Percentiles rank a stretch among this genome's conserved stretches.
phyloP scores from a whole-genome alignment of 2,329 filamentous ascomycete species.

The Alternaria infectoria region DNA sequence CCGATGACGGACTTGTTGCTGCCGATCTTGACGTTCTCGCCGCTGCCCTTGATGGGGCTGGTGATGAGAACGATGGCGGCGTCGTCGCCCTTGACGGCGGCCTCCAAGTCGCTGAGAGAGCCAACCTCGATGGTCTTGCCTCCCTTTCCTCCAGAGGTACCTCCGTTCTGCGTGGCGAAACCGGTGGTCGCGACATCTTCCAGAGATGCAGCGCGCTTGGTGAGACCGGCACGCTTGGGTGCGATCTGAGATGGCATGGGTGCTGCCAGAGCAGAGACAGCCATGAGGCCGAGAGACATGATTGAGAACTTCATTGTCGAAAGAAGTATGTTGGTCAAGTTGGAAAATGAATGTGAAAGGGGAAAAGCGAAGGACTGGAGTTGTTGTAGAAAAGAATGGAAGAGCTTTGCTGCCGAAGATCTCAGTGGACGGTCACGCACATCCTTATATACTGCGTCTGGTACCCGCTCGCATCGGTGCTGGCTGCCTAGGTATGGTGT shows the following conservation, averaged over 20 bases:
- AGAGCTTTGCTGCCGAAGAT: conserved; percentile 21
- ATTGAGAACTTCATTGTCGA: conserved; percentile 40
- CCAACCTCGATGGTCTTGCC: conserved; percentile 45
- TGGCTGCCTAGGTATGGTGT: neutral
- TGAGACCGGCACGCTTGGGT: conserved; percentile 25
- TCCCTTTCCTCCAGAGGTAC: conserved; percentile 50
- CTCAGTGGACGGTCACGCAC: neutral
- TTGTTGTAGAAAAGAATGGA: conserved; percentile 21
- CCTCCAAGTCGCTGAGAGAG: conserved; percentile 49
- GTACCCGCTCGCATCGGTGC: neutral
- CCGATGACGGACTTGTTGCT: conserved; percentile 61
- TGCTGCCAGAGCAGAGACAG: conserved; percentile 42
- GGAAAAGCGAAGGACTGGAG: conserved; percentile 22
- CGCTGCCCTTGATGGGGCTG: conserved; percentile 52
- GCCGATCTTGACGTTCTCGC: conserved; percentile 52
- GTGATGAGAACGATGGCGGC: conserved; percentile 57
- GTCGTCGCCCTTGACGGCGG: conserved; percentile 53
- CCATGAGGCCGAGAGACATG: conserved; percentile 37
- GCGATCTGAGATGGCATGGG: conserved; percentile 33
- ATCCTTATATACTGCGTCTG: conserved; percentile 16
- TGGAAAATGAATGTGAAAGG: conserved; percentile 17
- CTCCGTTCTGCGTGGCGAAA: conserved; percentile 44
- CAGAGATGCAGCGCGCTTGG: conserved; percentile 36
- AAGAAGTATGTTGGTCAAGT: conserved; percentile 11
- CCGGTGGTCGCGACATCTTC: conserved; percentile 39